phyloP scores from a whole-genome alignment of 2,329 filamentous ascomycete genomes.

The Eurotiales sp. region DNA sequence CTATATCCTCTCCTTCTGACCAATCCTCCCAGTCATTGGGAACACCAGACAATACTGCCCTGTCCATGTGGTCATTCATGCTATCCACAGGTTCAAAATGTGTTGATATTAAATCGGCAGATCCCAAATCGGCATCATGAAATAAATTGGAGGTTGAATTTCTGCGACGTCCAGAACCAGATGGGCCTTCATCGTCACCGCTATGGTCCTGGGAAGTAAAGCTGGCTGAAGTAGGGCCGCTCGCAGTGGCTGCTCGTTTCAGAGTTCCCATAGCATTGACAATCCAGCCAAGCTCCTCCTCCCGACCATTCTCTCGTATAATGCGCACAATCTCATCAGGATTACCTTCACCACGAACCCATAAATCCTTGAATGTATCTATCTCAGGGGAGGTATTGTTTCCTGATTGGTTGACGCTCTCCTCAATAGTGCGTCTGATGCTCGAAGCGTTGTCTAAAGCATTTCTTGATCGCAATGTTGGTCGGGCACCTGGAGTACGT shows the following conservation, averaged over 20 bases:
- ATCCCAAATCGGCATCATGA: neutral
- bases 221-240: neutral
- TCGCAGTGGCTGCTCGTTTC: constrained; percentile 12
- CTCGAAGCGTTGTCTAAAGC: constrained; percentile 43
- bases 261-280: constrained; percentile 50
- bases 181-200: constrained; percentile 2
- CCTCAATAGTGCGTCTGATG: constrained; percentile 47
- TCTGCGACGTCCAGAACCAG: neutral
- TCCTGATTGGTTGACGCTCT: constrained; percentile 21
- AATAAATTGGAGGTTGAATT: neutral
- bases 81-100: neutral
- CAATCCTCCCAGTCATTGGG: neutral
- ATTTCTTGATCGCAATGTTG: constrained; percentile 46
- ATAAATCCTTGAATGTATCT: constrained; percentile 53
- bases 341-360: constrained; percentile 58
- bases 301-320: constrained; percentile 58
- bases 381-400: constrained; percentile 27
- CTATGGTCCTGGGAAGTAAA: neutral
- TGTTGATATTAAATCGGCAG: neutral
- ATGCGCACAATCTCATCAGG: constrained; percentile 57
- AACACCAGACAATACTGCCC: neutral
- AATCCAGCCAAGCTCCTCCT: constrained; percentile 58
- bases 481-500: constrained; percentile 26
- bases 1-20: constrained; percentile 2
- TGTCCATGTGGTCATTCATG: neutral